A percentile compares a stretch with the other conserved stretches of the same genome.
phyloP scores from a whole-genome alignment of 805 yeast species.

The Metschnikowia lochheadii region DNA sequence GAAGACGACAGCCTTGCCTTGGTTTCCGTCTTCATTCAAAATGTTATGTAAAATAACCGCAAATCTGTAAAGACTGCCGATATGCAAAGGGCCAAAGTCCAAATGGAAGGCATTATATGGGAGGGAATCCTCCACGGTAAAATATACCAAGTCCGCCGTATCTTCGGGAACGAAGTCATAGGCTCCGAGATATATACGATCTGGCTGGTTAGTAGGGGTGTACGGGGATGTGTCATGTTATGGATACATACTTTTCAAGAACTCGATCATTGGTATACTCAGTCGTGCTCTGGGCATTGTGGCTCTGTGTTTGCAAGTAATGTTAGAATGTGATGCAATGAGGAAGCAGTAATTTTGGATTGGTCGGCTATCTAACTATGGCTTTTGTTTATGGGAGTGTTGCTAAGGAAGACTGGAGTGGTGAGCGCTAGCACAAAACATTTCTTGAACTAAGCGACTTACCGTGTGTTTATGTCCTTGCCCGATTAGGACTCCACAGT shows the following conservation, averaged over 20 bases:
- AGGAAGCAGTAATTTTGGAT: not conserved
- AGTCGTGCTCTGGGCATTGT: constrained; percentile 10
- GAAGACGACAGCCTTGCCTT: constrained; percentile 84
- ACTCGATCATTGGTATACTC: constrained; percentile 38
- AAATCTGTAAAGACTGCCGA: constrained; percentile 89
- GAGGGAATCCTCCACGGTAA: constrained; percentile 87
- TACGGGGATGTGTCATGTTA: not conserved
- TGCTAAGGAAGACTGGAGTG: not conserved
- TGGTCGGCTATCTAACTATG: not conserved
- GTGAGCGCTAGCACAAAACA: constrained; percentile 7
- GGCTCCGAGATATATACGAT: constrained; percentile 84
- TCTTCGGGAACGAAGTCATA: constrained; percentile 76
- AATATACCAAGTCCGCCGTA: constrained; percentile 70
- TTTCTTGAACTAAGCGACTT: constrained; percentile 1
- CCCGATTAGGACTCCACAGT: constrained; percentile 3
- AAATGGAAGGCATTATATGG: constrained; percentile 94
- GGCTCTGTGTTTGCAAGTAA: not conserved
- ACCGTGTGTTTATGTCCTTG: constrained; percentile 4
- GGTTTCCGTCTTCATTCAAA: constrained; percentile 77
- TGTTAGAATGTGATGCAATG: not conserved
- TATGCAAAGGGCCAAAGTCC: constrained; percentile 94
- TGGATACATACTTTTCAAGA: constrained; percentile 38
- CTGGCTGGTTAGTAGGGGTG: constrained; percentile 31
- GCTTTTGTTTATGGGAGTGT: constrained; percentile 1
- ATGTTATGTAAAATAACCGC: constrained; percentile 93